Evolutionary conservation across 1,139 yeast species (phyloP).

Genomic region (Hemisphaericaspora xylanilytica): DNA sequence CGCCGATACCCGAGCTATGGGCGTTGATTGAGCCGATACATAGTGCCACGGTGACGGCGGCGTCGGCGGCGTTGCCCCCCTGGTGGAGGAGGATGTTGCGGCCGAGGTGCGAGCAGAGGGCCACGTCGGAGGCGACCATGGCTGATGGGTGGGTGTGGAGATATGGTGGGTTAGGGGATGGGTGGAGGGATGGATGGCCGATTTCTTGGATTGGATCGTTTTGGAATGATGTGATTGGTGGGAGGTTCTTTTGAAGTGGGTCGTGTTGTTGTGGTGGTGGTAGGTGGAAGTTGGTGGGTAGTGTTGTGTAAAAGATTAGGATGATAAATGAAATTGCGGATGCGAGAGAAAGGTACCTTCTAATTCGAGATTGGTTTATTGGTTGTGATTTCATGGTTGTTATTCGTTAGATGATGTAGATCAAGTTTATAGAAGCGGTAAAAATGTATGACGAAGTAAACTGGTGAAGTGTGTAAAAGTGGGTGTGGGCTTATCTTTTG

Average conservation of each 20-base stretch:
- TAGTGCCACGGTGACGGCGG: slow-evolving; percentile 83
- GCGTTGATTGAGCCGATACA: slow-evolving; percentile 85
- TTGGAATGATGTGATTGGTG: neutral
- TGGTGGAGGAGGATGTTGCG: slow-evolving; percentile 49
- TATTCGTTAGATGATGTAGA: no score
- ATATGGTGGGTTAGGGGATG: slow-evolving; percentile 17
- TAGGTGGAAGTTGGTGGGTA: neutral
- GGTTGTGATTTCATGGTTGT: slow-evolving; percentile 9
- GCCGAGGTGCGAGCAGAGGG: slow-evolving; percentile 70
- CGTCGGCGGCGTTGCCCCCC: slow-evolving; percentile 78
- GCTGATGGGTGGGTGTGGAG: slow-evolving; percentile 39
- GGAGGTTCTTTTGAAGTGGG: neutral
- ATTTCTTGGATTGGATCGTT: slow-evolving; percentile 30
- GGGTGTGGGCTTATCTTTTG: no score
- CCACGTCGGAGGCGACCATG: slow-evolving; percentile 78
- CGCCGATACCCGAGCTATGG: slow-evolving; percentile 90
- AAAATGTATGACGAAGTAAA: no score
- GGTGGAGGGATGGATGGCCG: slow-evolving; percentile 36
- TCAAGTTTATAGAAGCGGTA: no score
- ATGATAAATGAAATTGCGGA: neutral
- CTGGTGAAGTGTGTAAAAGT: no score
- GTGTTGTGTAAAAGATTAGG: neutral
- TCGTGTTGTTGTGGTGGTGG: neutral
- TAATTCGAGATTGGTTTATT: slow-evolving; percentile 4
- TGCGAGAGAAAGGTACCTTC: neutral